Base-by-base conservation (phyloP, 257 asterid genomes). In the Verbena officinalis region DNA sequence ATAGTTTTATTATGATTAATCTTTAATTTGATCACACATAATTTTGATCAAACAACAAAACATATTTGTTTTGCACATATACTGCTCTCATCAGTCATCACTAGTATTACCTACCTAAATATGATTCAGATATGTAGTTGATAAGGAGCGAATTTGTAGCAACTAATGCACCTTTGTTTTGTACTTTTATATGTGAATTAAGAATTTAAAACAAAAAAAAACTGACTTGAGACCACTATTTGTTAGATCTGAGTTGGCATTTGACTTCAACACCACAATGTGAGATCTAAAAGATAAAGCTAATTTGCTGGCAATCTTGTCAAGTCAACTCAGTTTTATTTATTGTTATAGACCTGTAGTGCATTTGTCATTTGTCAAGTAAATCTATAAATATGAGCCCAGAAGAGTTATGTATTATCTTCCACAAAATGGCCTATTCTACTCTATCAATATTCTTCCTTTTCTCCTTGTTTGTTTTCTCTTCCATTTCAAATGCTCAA, bases 201-300 rank as follows among this genome's bases (percentile, higher is more conserved):
- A n/a, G n/a, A n/a, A n/a, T n/a, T n/a, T n/a, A n/a, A n/a, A n/a
- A n/a, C n/a, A n/a, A n/a, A n/a, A n/a, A n/a, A n/a, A n/a, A n/a
- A n/a, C n/a, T 65, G 77, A 66, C 65, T 42, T 68, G 21, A 61
- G 70, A 63, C 66, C 20, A 49, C 9, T 52, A 13, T 31, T 30
- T 14, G 42, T 31, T 27, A 27, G 5, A 10, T 55, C 9, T n/a
- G 27, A 60, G 72, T 23, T 46, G 33, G 64, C 14, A 21, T 61
- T 75, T 72, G 81, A 79, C 69, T 75, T 78, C 64, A 64, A 67
- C 56, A 39, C 49, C 23, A 45, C 67, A 59, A 40, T n/a, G 31
- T 19, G 60, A 60, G 40, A 62, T 71, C 54, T 48, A 43, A 36
- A 48, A 52, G 79, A 72, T 75, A 65, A 34, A 9, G 62, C 43